phyloP scores from a whole-genome alignment of 148 eudicot species.

The Camellia japonica region DNA sequence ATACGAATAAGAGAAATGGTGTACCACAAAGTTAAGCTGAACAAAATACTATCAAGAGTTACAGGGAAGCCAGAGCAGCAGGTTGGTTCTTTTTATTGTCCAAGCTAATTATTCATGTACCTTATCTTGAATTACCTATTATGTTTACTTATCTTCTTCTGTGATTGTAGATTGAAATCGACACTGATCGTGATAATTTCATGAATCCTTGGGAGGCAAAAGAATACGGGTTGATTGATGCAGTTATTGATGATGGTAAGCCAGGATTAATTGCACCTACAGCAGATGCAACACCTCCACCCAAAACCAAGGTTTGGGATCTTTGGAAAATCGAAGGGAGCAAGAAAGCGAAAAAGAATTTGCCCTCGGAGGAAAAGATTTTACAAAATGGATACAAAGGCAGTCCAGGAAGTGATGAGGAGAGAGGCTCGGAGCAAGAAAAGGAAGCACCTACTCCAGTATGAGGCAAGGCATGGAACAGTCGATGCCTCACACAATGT shows the following conservation, averaged over 20 bases:
- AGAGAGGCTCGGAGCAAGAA: conserved; percentile 33
- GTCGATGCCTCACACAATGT: not conserved
- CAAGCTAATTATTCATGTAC: not conserved
- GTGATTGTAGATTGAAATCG: conserved; percentile 58
- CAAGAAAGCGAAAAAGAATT: conserved; percentile 50
- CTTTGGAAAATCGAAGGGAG: conserved; percentile 67
- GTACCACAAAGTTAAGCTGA: conserved; percentile 71
- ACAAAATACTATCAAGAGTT: conserved; percentile 78
- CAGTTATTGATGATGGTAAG: conserved; percentile 88
- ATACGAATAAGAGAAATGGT: conserved; percentile 73
- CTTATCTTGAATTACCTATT: not conserved
- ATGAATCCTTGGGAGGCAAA: conserved; percentile 95
- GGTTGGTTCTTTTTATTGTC: conserved; percentile 31
- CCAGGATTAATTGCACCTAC: conserved; percentile 89
- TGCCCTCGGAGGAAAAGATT: conserved; percentile 73
- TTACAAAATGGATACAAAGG: conserved; percentile 30
- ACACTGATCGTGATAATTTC: conserved; percentile 71
- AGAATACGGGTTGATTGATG: conserved; percentile 84
- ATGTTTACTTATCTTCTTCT: not conserved
- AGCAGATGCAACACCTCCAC: conserved; percentile 69
- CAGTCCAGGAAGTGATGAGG: conserved; percentile 21
- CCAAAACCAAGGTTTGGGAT: conserved; percentile 64
- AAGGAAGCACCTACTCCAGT: conserved; percentile 44
- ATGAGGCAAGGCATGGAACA: conserved; percentile 17
- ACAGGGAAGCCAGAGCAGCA: conserved; percentile 82